phyloP scores from a whole-genome alignment of 1,139 yeast genomes.

The Debaryomyces sp. region DNA sequence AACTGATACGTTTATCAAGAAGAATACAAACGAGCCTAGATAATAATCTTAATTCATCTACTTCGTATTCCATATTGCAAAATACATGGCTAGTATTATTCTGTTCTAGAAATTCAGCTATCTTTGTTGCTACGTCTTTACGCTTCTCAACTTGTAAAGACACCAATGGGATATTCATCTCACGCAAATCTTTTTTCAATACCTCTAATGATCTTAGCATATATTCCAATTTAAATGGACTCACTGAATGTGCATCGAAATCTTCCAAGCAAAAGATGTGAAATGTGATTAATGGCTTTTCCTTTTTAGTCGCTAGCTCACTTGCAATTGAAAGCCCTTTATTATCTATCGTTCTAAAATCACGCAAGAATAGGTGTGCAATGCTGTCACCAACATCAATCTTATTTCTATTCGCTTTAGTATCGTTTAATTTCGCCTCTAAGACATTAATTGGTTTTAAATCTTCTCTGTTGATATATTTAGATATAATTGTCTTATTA shows the following conservation, averaged over 20 bases:
- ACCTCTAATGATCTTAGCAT: conserved; percentile 32
- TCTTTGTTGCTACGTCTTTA: conserved; percentile 20
- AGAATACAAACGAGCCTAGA: conserved; percentile 21
- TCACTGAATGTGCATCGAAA: conserved; percentile 42
- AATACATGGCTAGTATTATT: conserved; percentile 34
- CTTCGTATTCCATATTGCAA: conserved; percentile 52
- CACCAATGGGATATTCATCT: conserved; percentile 43
- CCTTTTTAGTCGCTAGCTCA: conserved; percentile 23
- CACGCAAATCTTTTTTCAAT: conserved; percentile 29
- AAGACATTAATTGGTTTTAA: conserved; percentile 5
- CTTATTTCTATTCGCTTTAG: neutral
- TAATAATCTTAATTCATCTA: conserved; percentile 51
- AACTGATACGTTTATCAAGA: conserved; percentile 19
- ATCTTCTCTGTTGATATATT: conserved; percentile 8
- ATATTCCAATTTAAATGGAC: conserved; percentile 45
- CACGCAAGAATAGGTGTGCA: conserved; percentile 49
- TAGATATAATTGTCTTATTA: conserved; percentile 15
- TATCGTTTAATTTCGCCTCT: neutral
- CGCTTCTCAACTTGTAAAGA: conserved; percentile 33
- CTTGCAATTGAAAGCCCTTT: conserved; percentile 38
- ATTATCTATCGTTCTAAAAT: conserved; percentile 46
- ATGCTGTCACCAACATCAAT: conserved; percentile 19
- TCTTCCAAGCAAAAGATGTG: conserved; percentile 45
- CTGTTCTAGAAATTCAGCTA: conserved; percentile 27
- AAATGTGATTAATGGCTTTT: conserved; percentile 35